Evolutionary conservation across 176 grass and related monocot species (phyloP).

Genomic region (Elymus sibiricus): DNA sequence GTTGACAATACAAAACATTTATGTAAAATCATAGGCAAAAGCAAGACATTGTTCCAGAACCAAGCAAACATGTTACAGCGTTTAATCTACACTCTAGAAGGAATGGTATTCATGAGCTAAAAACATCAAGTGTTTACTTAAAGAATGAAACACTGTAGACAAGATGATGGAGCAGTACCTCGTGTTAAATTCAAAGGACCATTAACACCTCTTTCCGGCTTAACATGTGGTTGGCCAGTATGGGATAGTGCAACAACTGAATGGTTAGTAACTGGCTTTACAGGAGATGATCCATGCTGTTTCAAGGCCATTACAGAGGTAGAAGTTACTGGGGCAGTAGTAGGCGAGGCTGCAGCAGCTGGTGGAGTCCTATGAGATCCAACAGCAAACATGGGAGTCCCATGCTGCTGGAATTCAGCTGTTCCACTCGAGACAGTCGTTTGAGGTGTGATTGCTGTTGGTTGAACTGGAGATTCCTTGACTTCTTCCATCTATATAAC

Average conservation of each 20-base stretch:
- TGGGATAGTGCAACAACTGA: slow-evolving; percentile 41
- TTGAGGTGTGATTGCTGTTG: slow-evolving; percentile 50
- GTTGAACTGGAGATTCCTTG: slow-evolving; percentile 62
- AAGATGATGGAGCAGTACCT: slow-evolving; percentile 49
- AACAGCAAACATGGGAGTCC: slow-evolving; percentile 43
- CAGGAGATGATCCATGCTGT: slow-evolving; percentile 36
- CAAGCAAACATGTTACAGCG: slow-evolving; percentile 1
- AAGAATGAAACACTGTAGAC: background rate
- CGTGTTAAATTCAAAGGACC: slow-evolving; percentile 48
- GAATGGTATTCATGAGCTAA: background rate
- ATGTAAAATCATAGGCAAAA: slow-evolving; percentile 22
- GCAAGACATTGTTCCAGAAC: slow-evolving; percentile 11
- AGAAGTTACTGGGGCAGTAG: slow-evolving; percentile 35
- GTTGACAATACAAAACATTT: background rate
- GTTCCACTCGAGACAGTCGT: slow-evolving; percentile 26
- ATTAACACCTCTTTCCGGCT: slow-evolving; percentile 48
- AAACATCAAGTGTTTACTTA: background rate
- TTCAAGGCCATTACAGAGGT: slow-evolving; percentile 40
- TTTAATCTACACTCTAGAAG: background rate
- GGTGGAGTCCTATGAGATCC: slow-evolving; percentile 34
- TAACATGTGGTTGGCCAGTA: slow-evolving; percentile 39
- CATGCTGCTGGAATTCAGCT: slow-evolving; percentile 46
- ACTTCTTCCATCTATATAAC: slow-evolving; percentile 81
- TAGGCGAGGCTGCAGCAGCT: slow-evolving; percentile 21
- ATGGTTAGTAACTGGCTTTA: slow-evolving; percentile 39